Evolutionary conservation across 257 asterid species (phyloP), one percentile per base, ranked within the genome.

Genomic region (Ajuga chamaepitys): DNA sequence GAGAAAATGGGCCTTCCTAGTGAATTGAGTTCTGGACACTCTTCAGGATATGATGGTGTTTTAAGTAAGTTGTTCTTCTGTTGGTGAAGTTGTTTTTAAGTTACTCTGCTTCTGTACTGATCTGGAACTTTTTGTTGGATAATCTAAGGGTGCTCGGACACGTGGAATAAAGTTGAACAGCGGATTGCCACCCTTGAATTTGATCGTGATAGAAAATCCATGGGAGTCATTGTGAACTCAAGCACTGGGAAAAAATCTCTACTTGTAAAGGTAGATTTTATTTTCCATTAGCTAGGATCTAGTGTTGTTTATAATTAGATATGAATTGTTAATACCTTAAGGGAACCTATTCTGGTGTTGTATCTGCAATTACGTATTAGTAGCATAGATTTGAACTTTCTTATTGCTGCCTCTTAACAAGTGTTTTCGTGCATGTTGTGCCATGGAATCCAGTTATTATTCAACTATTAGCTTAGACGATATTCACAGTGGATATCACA

Each of bases 121-220:
- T 47, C 32, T 64, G 42, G n/a, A 35, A 16, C 22, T 66, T 62
- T 62, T 48, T 58, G 51, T 62, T 74, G 68, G 25, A 22, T 76
- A 37, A 37, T 78, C 48, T 37, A 28, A 94, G 99, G 85, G 47
- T 94, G 93, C 79, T 88, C 89, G 76, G 21, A 69, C 72, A 21
- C 72, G 45, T 94, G 97, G 98, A 90, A 83, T 75, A 78, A 75
- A 64, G 68, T 79, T 76, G 95, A 94, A 57, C 66, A 73, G 64
- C 84, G 99, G 52, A 86, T 94, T 75, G 99, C 96, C 17, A 94
- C 99, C 67, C 99, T 94, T 57, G 99, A 94, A 77, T 94, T 94
- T 75, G 99, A 94, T 35, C 95, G 95, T 55, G 96, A 90, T 78
- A 88, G 99, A 70, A 90, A 94, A 82, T 94, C 99, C 59, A 94